Conservation (phyloP, 148 eudicot genomes). For the Amaranthus palmeri region DNA sequence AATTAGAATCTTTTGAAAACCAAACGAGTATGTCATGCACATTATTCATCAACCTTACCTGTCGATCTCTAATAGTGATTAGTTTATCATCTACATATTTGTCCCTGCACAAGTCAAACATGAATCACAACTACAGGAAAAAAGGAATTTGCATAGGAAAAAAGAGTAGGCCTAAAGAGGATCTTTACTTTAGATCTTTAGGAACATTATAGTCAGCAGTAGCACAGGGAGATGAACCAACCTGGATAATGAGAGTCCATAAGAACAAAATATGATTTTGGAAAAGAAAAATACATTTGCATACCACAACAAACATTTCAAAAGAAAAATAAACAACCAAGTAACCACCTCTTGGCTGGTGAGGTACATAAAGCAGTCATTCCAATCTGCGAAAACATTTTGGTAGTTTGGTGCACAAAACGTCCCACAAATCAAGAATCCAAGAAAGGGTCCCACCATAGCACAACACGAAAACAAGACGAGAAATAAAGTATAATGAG, state of each 20-base stretch:
- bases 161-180: slow-evolving; percentile 1
- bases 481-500: too few relatives aligned
- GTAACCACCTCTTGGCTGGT: background rate
- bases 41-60: slow-evolving; percentile 32
- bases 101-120: slow-evolving; percentile 30
- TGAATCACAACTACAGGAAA: background rate
- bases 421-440: too few relatives aligned
- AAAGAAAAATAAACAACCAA: background rate
- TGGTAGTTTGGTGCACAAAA: too few relatives aligned
- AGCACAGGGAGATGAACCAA: slow-evolving; percentile 27
- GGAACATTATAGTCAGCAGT: slow-evolving; percentile 34
- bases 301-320: background rate
- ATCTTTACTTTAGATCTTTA: slow-evolving; percentile 36
- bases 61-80: slow-evolving; percentile 45
- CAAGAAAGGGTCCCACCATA: too few relatives aligned
- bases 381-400: too few relatives aligned
- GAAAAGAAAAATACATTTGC: background rate
- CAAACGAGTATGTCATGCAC: background rate
- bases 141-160: background rate
- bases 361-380: background rate
- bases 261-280: background rate
- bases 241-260: slow-evolving; percentile 20
- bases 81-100: slow-evolving; percentile 38
- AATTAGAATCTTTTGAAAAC: background rate
- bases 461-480: too few relatives aligned